Percentiles rank a stretch among this genome's conserved stretches.
Conservation (phyloP, 768 basidiomycete genomes). For the Leccinum rimulosum region DNA sequence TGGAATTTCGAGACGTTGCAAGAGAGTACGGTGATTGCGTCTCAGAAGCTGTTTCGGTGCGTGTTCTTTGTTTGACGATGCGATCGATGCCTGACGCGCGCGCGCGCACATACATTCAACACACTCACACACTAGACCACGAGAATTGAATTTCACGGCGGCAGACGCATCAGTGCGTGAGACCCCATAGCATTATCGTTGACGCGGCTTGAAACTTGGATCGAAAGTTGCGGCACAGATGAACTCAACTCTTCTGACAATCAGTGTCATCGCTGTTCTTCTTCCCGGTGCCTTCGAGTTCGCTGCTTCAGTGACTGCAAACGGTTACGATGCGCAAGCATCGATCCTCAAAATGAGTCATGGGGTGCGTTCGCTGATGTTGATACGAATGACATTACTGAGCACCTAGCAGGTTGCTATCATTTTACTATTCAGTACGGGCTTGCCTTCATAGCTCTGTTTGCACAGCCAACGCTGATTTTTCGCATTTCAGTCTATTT, state of each 20-base stretch:
- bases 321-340: conserved; percentile 15
- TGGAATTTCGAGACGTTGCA: conserved; percentile 97
- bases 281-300: conserved; percentile 77
- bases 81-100: not conserved
- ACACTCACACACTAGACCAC: conserved; percentile 61
- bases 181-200: not conserved
- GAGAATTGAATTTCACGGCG: conserved; percentile 77
- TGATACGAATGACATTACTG: conserved; percentile 2
- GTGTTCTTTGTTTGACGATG: conserved; percentile 19
- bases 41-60: conserved; percentile 80
- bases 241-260: conserved; percentile 68
- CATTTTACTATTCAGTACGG: conserved; percentile 71
- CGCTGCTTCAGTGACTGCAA: conserved; percentile 35
- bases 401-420: conserved; percentile 56
- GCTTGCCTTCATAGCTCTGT: not conserved
- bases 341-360: conserved; percentile 72
- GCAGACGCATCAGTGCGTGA: conserved; percentile 70
- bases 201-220: not conserved
- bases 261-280: conserved; percentile 78
- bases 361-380: conserved; percentile 46
- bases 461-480: not conserved
- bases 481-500: conserved; percentile 53
- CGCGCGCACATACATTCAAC: not conserved
- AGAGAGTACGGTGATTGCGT: conserved; percentile 83
- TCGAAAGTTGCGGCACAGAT: conserved; percentile 65